Conservation (phyloP, 108 stramenopile genomes). For the Thalassiosira profunda region DNA sequence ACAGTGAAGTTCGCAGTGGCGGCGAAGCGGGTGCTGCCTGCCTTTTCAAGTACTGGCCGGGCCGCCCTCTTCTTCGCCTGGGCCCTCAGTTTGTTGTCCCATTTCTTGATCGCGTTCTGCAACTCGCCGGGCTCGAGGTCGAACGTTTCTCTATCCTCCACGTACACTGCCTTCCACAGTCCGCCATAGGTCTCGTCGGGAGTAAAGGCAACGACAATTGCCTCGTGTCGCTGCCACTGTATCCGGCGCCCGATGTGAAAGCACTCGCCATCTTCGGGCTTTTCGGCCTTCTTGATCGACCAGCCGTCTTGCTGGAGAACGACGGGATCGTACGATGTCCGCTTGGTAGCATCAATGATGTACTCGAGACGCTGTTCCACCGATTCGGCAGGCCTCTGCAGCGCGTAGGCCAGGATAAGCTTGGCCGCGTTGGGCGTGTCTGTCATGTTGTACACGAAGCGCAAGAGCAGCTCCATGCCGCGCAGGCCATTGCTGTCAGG, state of each 20-base stretch:
- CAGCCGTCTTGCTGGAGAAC: slow-evolving; percentile 88
- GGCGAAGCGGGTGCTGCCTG: slow-evolving; percentile 58
- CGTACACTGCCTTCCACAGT: slow-evolving; percentile 87
- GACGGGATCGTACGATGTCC: slow-evolving; percentile 75
- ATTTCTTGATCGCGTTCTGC: slow-evolving; percentile 64
- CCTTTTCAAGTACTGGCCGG: too few relatives aligned
- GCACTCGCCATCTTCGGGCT: slow-evolving; percentile 73
- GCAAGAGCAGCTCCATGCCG: slow-evolving; percentile 66
- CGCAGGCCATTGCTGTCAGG: slow-evolving; percentile 30
- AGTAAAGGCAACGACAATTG: slow-evolving; percentile 83
- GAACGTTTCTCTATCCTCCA: slow-evolving; percentile 80
- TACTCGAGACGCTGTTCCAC: slow-evolving; percentile 35
- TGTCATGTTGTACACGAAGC: slow-evolving; percentile 67
- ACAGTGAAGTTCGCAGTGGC: slow-evolving; percentile 66
- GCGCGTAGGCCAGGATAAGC: slow-evolving; percentile 60
- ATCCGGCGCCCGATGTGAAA: slow-evolving; percentile 66
- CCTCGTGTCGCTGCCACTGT: slow-evolving; percentile 75
- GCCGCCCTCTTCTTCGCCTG: not conserved
- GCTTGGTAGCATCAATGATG: slow-evolving; percentile 48
- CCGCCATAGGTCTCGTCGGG: slow-evolving; percentile 81
- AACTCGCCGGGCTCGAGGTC: slow-evolving; percentile 88
- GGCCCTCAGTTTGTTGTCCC: slow-evolving; percentile 57
- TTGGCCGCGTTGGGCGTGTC: slow-evolving; percentile 69
- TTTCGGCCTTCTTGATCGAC: slow-evolving; percentile 65
- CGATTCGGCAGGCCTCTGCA: slow-evolving; percentile 32